A percentile compares a stretch with the other conserved stretches of the same genome.
Evolutionary conservation across 495 filamentous ascomycete genomes (phyloP).

Genomic region (Poronia punctata): DNA sequence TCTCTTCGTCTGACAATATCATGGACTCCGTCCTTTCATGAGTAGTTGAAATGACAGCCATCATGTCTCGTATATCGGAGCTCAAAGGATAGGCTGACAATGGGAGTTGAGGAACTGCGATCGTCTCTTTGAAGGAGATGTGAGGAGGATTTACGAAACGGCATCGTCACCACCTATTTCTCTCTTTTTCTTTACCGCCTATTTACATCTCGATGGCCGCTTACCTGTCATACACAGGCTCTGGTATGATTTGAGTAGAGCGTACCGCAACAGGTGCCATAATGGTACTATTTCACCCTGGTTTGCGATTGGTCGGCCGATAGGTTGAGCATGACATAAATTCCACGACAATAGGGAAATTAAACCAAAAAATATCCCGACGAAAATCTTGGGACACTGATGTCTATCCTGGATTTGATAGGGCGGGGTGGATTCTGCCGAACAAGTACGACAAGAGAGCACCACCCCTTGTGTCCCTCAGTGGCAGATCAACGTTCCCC

Average conservation of each 20-base stretch:
- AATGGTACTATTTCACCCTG: neutral
- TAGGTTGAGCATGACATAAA: conserved; percentile 1
- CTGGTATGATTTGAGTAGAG: neutral
- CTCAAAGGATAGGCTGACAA: neutral
- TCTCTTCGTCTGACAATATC: conserved; percentile 34
- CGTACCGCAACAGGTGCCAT: neutral
- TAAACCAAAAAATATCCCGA: no score
- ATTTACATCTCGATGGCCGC: neutral
- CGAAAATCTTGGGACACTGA: conserved; percentile 8
- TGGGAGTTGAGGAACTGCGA: neutral
- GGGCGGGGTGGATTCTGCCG: conserved; percentile 9
- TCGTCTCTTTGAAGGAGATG: no score
- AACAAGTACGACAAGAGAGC: conserved; percentile 1
- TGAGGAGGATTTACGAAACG: no score
- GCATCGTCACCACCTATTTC: no score
- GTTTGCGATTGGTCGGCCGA: neutral
- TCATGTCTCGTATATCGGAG: no score
- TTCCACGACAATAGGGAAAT: conserved; percentile 5
- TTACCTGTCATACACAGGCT: neutral
- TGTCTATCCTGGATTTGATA: conserved; percentile 8
- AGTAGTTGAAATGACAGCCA: neutral
- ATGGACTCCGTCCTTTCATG: conserved; percentile 18
- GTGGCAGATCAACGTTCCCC: conserved; percentile 2
- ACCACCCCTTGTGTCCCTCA: neutral
- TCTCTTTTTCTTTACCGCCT: no score